Conservation (phyloP, 352 stramenopile species). For the Plasmopara muralis region DNA sequence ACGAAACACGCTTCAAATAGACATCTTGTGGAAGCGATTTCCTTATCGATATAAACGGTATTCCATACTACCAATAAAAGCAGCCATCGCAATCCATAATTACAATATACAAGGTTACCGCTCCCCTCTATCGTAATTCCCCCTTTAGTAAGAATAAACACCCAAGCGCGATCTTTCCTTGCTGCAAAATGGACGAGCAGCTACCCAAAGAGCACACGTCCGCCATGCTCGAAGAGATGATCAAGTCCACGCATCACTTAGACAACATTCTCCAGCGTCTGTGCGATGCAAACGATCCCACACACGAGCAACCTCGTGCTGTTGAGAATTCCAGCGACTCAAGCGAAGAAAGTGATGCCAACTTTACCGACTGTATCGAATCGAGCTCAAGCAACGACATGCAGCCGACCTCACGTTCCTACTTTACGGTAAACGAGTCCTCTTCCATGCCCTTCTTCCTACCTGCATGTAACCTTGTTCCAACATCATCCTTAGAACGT, state of each 20-base stretch:
- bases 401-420: constrained; percentile 1
- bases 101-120: too few relatives aligned
- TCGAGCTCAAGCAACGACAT: not conserved
- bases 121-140: not conserved
- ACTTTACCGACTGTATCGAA: constrained; percentile 12
- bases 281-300: constrained; percentile 13
- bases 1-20: too few relatives aligned
- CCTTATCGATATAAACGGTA: too few relatives aligned
- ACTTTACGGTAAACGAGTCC: constrained; percentile 6
- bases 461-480: too few relatives aligned
- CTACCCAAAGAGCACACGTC: not conserved
- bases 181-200: not conserved
- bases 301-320: not conserved
- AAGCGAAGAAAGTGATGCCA: not conserved
- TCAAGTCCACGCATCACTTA: constrained; percentile 23
- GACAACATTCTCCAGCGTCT: constrained; percentile 49
- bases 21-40: too few relatives aligned
- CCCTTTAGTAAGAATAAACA: not conserved
- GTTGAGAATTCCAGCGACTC: not conserved
- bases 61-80: too few relatives aligned
- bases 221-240: constrained; percentile 24
- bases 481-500: constrained; percentile 1
- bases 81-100: too few relatives aligned
- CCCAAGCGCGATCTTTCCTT: constrained; percentile 4
- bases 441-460: too few relatives aligned